Base-by-base conservation (phyloP, 2,329 filamentous ascomycete species). In the Arthrobotrys entomopaga region DNA sequence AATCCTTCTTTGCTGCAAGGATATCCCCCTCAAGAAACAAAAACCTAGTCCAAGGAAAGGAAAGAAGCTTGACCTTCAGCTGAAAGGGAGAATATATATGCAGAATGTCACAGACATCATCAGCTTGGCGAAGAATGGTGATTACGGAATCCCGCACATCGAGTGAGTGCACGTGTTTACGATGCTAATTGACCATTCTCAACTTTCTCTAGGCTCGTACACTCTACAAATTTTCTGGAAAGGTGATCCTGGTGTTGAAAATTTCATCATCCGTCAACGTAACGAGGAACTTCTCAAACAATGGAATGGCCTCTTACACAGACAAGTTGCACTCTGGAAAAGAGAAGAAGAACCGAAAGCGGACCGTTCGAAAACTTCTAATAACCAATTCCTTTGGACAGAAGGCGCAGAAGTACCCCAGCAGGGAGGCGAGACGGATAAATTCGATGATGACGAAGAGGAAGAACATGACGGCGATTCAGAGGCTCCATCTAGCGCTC, bases 171-270 rank as follows among this genome's bases (percentile, higher is more conserved):
- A 13, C 42, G 11, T 38, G 3, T 46, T 15, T 13, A 46, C 42
- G 13, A 34, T 63, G 3, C 29, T 64, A 78, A 84, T 77, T 8
- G 10, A 20, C 13, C n/a, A 1, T 20, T 19, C 11, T 50, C 20
- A 22, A n/a, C 11, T 46, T 42, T 59, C 8, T 58, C 10, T 79
- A 95, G 93, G 92, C 54, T 94, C 92, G 10, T 97, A 98, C 80
- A 94, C 91, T 1, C 91, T 97, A 74, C 94, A 98, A 80, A 98
- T 99, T 65, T 97, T 93, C 86, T 99, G 95, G 95, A 98, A 95
- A 82, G 94, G 94, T 38, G 94, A 98, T 77, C 92, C 93, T 0
- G 92, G 92, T 2, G 92, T 97, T 34, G 94, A 99, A 80, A 97
- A 96, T 80, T 98, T 99, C 81, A 89, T 94, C 79, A 96, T 99